phyloP scores from a whole-genome alignment of 2,329 filamentous ascomycete species.

The Fusarium mangiferae region DNA sequence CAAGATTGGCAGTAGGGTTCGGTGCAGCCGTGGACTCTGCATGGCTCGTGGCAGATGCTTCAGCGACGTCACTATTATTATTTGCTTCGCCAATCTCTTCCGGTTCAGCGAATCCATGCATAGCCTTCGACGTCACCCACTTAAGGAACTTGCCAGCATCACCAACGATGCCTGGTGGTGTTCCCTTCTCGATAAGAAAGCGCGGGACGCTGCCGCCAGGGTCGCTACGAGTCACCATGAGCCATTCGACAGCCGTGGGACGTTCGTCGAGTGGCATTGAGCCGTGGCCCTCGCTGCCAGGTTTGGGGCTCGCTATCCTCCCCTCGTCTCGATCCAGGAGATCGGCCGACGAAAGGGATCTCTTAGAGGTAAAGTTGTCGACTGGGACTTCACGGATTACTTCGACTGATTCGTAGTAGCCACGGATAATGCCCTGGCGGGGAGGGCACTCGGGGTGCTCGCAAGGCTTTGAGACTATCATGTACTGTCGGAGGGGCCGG shows the following conservation, averaged over 20 bases:
- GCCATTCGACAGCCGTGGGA: conserved; percentile 77
- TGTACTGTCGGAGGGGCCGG: conserved; percentile 73
- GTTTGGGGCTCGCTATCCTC: conserved; percentile 26
- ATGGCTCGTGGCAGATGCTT: not conserved
- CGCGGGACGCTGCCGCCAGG: conserved; percentile 88
- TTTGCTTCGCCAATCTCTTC: conserved; percentile 15
- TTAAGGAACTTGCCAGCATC: conserved; percentile 85
- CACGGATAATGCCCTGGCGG: conserved; percentile 79
- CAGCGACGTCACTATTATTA: not conserved
- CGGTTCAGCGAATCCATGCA: conserved; percentile 48
- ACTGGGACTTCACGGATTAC: conserved; percentile 84
- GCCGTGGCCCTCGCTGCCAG: conserved; percentile 25
- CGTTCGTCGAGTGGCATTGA: conserved; percentile 41
- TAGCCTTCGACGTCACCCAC: conserved; percentile 67
- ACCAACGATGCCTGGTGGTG: conserved; percentile 80
- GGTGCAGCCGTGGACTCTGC: conserved; percentile 6
- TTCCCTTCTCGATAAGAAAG: conserved; percentile 92
- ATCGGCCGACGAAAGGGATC: conserved; percentile 49
- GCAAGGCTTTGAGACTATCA: conserved; percentile 89
- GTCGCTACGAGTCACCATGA: conserved; percentile 91
- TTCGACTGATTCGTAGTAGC: conserved; percentile 91
- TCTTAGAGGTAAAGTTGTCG: conserved; percentile 51
- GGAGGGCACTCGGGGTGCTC: conserved; percentile 77
- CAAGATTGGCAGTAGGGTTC: conserved; percentile 38
- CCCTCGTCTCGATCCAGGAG: conserved; percentile 43